These are phyloP conservation scores for Rubus idaeus DNA, from an alignment of 306 rosid genomes.

Conservation along the genomic window DNA sequence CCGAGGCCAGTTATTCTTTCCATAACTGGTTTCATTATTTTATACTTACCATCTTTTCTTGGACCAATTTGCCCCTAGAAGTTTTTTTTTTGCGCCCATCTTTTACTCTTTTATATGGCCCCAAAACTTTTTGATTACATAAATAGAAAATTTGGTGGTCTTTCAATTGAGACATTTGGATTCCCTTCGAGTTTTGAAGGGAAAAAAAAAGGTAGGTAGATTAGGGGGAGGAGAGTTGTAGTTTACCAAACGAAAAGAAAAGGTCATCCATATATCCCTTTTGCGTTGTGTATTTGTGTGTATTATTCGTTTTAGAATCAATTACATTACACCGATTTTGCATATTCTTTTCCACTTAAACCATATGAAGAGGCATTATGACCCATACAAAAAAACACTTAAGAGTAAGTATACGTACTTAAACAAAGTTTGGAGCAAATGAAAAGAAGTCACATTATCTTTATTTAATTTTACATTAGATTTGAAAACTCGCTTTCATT, in stretches of 20 bases:
- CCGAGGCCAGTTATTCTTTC: slow-evolving; percentile 28
- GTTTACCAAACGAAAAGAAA: slow-evolving; percentile 16
- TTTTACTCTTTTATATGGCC: neutral
- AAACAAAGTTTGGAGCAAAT: neutral
- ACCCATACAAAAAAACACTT: neutral
- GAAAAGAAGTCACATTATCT: neutral
- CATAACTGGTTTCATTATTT: slow-evolving; percentile 3
- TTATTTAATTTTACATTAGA: too few relatives aligned
- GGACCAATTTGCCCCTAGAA: slow-evolving; percentile 8
- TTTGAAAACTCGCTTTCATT: too few relatives aligned
- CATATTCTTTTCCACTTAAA: neutral
- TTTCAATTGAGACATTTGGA: slow-evolving; percentile 6
- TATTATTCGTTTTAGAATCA: neutral
- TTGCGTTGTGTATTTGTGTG: neutral
- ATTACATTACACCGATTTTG: neutral
- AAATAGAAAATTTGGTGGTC: neutral
- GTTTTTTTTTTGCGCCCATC: neutral
- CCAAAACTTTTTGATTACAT: neutral
- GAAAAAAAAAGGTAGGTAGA: neutral
- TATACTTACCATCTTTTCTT: neutral
- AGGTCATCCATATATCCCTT: neutral
- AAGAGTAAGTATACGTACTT: neutral
- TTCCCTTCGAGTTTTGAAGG: neutral
- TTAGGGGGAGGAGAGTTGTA: neutral
- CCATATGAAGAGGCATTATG: neutral